phyloP scores from a whole-genome alignment of 768 basidiomycete species.

The Glaciozyma antarctica region DNA sequence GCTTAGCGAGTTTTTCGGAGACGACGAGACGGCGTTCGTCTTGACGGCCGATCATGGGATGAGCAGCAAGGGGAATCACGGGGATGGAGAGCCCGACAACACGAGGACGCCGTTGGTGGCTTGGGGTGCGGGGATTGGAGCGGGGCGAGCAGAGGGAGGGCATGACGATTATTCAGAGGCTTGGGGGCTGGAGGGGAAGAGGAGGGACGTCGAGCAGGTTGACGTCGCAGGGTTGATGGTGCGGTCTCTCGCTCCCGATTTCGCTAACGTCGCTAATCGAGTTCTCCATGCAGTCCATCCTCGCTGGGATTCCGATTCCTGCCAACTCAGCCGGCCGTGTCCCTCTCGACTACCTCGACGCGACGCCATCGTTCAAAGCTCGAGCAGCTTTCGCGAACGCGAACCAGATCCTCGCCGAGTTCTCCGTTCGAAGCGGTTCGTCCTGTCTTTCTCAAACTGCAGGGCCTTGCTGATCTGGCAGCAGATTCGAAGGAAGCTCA shows the following conservation, averaged over 20 bases:
- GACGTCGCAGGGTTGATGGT: slow-evolving; percentile 69
- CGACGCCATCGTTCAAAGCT: slow-evolving; percentile 49
- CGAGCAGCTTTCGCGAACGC: slow-evolving; percentile 56
- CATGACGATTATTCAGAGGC: slow-evolving; percentile 61
- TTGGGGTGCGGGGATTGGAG: slow-evolving; percentile 67
- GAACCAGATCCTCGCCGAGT: slow-evolving; percentile 62
- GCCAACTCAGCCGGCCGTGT: slow-evolving; percentile 73
- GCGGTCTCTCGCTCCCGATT: neutral
- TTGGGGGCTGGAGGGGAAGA: slow-evolving; percentile 53
- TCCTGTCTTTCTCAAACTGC: neutral
- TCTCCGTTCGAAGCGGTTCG: slow-evolving; percentile 64
- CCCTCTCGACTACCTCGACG: slow-evolving; percentile 55
- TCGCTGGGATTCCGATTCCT: slow-evolving; percentile 65
- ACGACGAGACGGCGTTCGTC: slow-evolving; percentile 57
- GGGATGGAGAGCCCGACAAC: slow-evolving; percentile 81
- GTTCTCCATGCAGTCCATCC: slow-evolving; percentile 40
- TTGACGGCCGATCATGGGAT: slow-evolving; percentile 88
- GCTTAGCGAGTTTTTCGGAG: slow-evolving; percentile 55
- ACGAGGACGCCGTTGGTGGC: slow-evolving; percentile 73
- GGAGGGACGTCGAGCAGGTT: slow-evolving; percentile 73
- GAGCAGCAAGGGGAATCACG: slow-evolving; percentile 79
- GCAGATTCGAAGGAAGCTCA: slow-evolving; percentile 48
- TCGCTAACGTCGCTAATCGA: neutral
- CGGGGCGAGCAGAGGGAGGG: slow-evolving; percentile 1
- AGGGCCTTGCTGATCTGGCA: neutral